A percentile compares a stretch with the other conserved stretches of the same genome.
Evolutionary conservation across 1,284 basidiomycete genomes (phyloP).

Genomic region (Trichosporon faecale): DNA sequence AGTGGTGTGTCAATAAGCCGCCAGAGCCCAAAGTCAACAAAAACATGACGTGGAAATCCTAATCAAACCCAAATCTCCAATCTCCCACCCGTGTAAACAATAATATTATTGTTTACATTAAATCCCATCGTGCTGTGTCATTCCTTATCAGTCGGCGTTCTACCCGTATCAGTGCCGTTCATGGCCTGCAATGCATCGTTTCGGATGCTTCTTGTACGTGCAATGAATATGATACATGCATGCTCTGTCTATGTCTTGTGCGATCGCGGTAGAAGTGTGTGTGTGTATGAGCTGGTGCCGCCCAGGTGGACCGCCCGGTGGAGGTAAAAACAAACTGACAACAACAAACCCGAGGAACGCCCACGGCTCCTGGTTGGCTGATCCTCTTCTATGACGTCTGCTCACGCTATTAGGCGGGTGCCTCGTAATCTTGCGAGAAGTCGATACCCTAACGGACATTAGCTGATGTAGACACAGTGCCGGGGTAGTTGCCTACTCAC

Average conservation of each 20-base stretch:
- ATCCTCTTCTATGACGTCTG: neutral
- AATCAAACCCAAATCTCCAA: constrained; percentile 8
- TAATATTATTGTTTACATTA: constrained; percentile 11
- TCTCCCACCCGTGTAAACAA: constrained; percentile 5
- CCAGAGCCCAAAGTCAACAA: constrained; percentile 4
- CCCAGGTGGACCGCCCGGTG: neutral
- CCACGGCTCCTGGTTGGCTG: constrained; percentile 5
- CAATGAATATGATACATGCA: neutral
- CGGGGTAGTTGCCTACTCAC: constrained; percentile 31
- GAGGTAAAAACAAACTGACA: neutral
- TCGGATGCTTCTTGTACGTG: neutral
- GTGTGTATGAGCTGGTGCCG: neutral
- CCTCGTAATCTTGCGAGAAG: constrained; percentile 51
- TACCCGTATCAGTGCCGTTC: neutral
- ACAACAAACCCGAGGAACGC: constrained; percentile 5
- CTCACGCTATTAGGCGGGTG: constrained; percentile 22
- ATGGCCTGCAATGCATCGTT: neutral
- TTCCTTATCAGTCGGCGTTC: constrained; percentile 9
- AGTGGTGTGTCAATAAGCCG: constrained; percentile 11
- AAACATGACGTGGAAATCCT: constrained; percentile 10
- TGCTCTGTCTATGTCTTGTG: constrained; percentile 6
- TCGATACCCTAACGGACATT: constrained; percentile 44
- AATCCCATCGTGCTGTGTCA: constrained; percentile 10
- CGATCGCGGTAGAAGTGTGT: neutral
- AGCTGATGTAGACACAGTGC: neutral